Base-by-base conservation (phyloP, 2,329 filamentous ascomycete species). In the Arthroderma sp. region DNA sequence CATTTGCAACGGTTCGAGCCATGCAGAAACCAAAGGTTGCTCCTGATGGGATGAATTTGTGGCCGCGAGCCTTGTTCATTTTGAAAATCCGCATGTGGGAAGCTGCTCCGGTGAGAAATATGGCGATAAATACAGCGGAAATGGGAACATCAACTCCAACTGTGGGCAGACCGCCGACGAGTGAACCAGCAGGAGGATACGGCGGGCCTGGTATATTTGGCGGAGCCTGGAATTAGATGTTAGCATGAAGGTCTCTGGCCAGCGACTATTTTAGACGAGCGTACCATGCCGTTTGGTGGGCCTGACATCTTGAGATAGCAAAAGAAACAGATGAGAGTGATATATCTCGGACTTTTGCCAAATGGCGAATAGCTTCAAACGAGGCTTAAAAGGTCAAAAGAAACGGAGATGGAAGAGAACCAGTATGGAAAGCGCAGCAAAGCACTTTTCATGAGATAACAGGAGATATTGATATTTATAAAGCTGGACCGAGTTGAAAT, bases 81-180 rank as follows among this genome's bases (percentile, higher is more conserved):
- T 61, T 62, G 47, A 72, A 64, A 4, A 71, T 60, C 5, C 61
- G 62, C 62, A 73, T 69, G 50, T 73, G 65, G 10, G 56, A 52
- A 8, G 56, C 58, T 5, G 66, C 71, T 10, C 59, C 64, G 15
- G 53, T 37, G 34, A 70, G 51, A 54, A 69, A 74, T 30, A 68
- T 55, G 36, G 62, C 58, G 9, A 86, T 59, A 50, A 87, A 74
- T 46, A 84, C 72, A 43, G 72, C 69, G 49, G 69, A 75, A 57
- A 85, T 70, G 33, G 82, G 79, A 5, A 79, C 69, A 58, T 88
- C 83, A 50, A 81, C 63, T 2, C 56, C 49, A 3, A 69, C 56
- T 1, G 68, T 73, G 1, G 84, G 82, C 5, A 64, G 52, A 27
- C 78, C 62, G 29, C 65, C 65, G 5, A 64, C 33, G 5, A 40